Evolutionary conservation across 2,329 filamentous ascomycete species (phyloP).

Genomic region (Phoma sp.): DNA sequence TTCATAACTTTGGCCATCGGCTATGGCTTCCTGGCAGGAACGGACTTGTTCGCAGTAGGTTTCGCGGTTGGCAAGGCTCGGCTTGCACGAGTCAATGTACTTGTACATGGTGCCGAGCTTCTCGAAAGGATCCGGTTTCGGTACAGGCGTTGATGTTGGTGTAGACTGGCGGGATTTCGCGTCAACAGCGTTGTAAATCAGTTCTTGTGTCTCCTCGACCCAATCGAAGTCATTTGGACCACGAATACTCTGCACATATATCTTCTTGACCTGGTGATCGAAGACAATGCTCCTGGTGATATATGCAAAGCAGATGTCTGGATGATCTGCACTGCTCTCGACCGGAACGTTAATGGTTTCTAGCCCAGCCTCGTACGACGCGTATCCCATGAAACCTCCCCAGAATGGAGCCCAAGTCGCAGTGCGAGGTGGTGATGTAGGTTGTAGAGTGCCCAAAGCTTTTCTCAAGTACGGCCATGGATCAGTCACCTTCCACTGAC

Average conservation of each 20-base stretch:
- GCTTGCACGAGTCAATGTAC: conserved; percentile 36
- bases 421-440: conserved; percentile 33
- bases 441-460: conserved; percentile 48
- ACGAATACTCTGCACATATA: conserved; percentile 74
- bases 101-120: conserved; percentile 33
- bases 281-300: conserved; percentile 79
- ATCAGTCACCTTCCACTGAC: conserved; percentile 35
- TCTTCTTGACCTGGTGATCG: conserved; percentile 69
- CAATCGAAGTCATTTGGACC: conserved; percentile 53
- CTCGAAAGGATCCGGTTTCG: conserved; percentile 43
- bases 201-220: conserved; percentile 51
- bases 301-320: conserved; percentile 80
- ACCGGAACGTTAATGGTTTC: conserved; percentile 62
- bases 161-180: conserved; percentile 41
- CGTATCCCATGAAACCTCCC: conserved; percentile 84
- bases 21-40: conserved; percentile 73
- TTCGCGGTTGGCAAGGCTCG: conserved; percentile 18
- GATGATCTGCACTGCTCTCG: conserved; percentile 50
- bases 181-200: conserved; percentile 39
- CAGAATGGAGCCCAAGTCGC: conserved; percentile 67
- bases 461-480: conserved; percentile 52
- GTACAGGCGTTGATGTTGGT: conserved; percentile 34
- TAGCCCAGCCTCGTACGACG: conserved; percentile 84
- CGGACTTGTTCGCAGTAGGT: conserved; percentile 72
- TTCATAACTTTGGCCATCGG: conserved; percentile 83